Evolutionary conservation across 192 early-diverging fungal genomes (phyloP).

Genomic region (Backusella tuberculispora): DNA sequence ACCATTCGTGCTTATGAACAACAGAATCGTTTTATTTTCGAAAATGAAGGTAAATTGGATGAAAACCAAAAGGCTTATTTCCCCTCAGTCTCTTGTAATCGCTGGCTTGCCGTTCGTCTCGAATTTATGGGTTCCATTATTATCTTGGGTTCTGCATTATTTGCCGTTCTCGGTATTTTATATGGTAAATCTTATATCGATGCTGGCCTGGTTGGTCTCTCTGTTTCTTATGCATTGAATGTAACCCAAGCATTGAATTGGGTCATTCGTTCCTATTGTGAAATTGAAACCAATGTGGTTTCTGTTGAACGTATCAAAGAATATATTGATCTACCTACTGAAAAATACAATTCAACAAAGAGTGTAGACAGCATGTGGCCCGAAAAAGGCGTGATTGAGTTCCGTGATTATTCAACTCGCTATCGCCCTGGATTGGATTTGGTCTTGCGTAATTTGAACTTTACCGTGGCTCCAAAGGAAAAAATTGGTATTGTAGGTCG

Average conservation of each 20-base stretch:
- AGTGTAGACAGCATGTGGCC: slow-evolving; percentile 78
- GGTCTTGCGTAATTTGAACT: slow-evolving; percentile 64
- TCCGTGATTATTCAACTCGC: slow-evolving; percentile 78
- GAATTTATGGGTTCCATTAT: slow-evolving; percentile 82
- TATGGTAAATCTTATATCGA: slow-evolving; percentile 56
- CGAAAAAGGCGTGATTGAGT: slow-evolving; percentile 71
- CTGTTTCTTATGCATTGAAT: slow-evolving; percentile 71
- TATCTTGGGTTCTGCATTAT: slow-evolving; percentile 78
- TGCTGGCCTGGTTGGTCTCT: slow-evolving; percentile 68
- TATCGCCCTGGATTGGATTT: slow-evolving; percentile 83
- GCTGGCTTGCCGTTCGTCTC: slow-evolving; percentile 75
- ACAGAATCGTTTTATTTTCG: slow-evolving; percentile 64
- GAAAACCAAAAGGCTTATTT: slow-evolving; percentile 84
- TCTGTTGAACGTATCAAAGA: slow-evolving; percentile 85
- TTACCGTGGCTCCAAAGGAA: slow-evolving; percentile 52
- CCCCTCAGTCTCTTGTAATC: slow-evolving; percentile 67
- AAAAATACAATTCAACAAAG: slow-evolving; percentile 75
- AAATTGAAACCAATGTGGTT: slow-evolving; percentile 77
- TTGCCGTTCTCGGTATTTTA: slow-evolving; percentile 70
- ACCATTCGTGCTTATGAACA: slow-evolving; percentile 77
- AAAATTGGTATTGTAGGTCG: slow-evolving; percentile 68
- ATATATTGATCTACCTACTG: slow-evolving; percentile 78
- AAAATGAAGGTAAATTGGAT: slow-evolving; percentile 77
- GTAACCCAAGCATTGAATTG: slow-evolving; percentile 87
- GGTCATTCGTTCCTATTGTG: slow-evolving; percentile 88